Evolutionary conservation across 148 eudicot species (phyloP), one percentile per base, ranked within the genome.

Genomic region (Heliamphora exappendiculata): DNA sequence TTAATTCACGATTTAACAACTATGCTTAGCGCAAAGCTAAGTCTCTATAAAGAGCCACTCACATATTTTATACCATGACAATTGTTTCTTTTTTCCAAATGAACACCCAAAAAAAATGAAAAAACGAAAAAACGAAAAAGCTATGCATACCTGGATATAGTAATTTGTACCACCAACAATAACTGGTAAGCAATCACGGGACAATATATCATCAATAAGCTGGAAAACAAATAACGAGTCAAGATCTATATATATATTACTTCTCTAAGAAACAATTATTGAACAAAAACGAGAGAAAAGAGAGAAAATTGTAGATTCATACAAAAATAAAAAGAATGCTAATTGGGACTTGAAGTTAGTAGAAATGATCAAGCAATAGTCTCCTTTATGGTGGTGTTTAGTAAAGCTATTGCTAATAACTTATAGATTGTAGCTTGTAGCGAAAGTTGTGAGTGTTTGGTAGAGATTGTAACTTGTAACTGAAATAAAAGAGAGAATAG

Each of bases 161-260:
- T 89, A 95, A 84, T 93, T 95, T 57, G 97, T 95, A 66, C 99
- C 99, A 39, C 99, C 99, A 73, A 95, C 98, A 77, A 95, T 83
- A 75, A 93, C 89, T 14, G 99, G 99, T 78, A 91, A 57, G 76
- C 73, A 83, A 80, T 85, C 80, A 47, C 90, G 93, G 57, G 91
- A 86, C 70, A 86, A 67, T 73, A 93, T 91, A 60, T 84, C 94
- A 62, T 87, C 77, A 67, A 95, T 89, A 33, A 95, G 88, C 99
- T 95, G 91, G 76, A 81, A 72, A 16, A 19, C 31, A 45, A 9
- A 54, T 78, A 44, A 80, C 11, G 12, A 42, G 44, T 70, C 29
- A 69, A 51, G 8, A n/a, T n/a, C n/a, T n/a, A n/a, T n/a, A n/a
- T n/a, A n/a, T n/a, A n/a, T n/a, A n/a, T n/a, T n/a, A 69, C 0